A percentile compares a stretch with the other conserved stretches of the same genome.
phyloP scores from a whole-genome alignment of 768 basidiomycete genomes.

The Leccinum ochraceum region DNA sequence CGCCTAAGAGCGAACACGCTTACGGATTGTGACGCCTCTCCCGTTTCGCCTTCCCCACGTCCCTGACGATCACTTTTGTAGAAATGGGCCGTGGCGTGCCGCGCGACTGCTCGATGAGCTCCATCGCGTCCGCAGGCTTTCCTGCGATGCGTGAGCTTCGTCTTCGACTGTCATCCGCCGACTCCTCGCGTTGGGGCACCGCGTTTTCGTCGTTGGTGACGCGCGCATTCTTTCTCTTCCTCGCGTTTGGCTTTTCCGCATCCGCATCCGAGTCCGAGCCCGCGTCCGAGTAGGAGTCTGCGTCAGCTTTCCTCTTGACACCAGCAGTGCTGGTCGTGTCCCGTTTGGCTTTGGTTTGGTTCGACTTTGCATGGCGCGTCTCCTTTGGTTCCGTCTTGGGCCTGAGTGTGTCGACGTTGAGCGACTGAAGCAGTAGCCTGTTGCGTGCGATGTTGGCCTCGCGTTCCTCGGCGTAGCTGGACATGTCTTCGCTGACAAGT shows the following conservation, averaged over 20 bases:
- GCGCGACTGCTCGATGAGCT: slow-evolving; percentile 38
- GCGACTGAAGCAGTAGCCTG: slow-evolving; percentile 38
- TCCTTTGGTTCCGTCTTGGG: slow-evolving; percentile 52
- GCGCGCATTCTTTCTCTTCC: slow-evolving; percentile 23
- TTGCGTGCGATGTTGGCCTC: slow-evolving; percentile 44
- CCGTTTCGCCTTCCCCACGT: slow-evolving; percentile 36
- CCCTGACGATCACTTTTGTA: slow-evolving; percentile 37
- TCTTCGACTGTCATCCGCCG: slow-evolving; percentile 39
- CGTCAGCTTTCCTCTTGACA: slow-evolving; percentile 45
- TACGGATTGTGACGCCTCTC: slow-evolving; percentile 38
- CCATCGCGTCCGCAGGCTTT: slow-evolving; percentile 51
- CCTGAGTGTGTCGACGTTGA: slow-evolving; percentile 43
- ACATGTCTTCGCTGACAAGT: slow-evolving; percentile 6
- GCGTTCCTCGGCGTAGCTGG: slow-evolving; percentile 37
- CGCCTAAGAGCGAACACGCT: slow-evolving; percentile 3
- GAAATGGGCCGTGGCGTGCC: slow-evolving; percentile 40
- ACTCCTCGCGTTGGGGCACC: neutral
- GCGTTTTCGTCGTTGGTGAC: slow-evolving; percentile 22
- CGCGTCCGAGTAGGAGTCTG: neutral
- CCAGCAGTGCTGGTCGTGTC: neutral
- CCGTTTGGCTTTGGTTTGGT: neutral
- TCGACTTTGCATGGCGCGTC: slow-evolving; percentile 22
- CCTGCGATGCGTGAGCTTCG: slow-evolving; percentile 68
- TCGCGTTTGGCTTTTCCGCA: slow-evolving; percentile 33
- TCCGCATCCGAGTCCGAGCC: slow-evolving; percentile 14